phyloP scores from a whole-genome alignment of 176 grass and related monocot species.

The Cocos nucifera region DNA sequence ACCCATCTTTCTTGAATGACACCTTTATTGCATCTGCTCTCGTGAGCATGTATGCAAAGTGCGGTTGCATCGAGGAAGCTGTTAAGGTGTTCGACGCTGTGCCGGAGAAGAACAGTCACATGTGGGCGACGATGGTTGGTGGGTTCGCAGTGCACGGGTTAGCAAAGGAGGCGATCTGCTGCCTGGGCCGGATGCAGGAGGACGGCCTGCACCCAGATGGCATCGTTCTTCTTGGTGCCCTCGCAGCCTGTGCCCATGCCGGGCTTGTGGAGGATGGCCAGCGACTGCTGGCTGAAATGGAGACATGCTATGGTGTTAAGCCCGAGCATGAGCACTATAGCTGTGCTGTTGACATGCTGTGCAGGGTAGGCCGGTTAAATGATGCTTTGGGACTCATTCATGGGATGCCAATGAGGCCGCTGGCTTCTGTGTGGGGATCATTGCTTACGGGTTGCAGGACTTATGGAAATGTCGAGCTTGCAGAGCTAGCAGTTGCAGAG shows the following conservation, averaged over 20 bases:
- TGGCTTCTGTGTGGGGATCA: conserved; percentile 58
- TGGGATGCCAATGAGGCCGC: conserved; percentile 62
- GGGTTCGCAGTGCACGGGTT: conserved; percentile 68
- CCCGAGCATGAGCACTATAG: conserved; percentile 69
- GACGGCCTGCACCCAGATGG: conserved; percentile 55
- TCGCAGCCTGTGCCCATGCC: conserved; percentile 63
- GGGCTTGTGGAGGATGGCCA: conserved; percentile 53
- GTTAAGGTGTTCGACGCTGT: conserved; percentile 53
- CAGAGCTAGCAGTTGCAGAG: conserved; percentile 48
- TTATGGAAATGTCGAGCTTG: conserved; percentile 48
- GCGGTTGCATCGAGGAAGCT: conserved; percentile 51
- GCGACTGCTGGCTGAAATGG: conserved; percentile 44
- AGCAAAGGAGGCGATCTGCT: conserved; percentile 26
- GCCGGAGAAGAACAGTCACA: conserved; percentile 56
- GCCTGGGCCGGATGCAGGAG: conserved; percentile 53
- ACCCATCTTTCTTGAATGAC: conserved; percentile 28
- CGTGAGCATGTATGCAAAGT: conserved; percentile 82
- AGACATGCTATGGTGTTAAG: conserved; percentile 23
- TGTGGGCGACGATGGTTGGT: conserved; percentile 74
- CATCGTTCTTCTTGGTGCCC: conserved; percentile 41
- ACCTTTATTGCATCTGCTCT: conserved; percentile 63
- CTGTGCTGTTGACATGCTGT: conserved; percentile 84
- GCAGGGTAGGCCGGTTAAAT: conserved; percentile 48
- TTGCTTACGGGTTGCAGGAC: conserved; percentile 55
- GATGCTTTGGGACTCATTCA: conserved; percentile 41